Conservation (phyloP, 805 yeast genomes). For the Metschnikowia cerradonensis region DNA sequence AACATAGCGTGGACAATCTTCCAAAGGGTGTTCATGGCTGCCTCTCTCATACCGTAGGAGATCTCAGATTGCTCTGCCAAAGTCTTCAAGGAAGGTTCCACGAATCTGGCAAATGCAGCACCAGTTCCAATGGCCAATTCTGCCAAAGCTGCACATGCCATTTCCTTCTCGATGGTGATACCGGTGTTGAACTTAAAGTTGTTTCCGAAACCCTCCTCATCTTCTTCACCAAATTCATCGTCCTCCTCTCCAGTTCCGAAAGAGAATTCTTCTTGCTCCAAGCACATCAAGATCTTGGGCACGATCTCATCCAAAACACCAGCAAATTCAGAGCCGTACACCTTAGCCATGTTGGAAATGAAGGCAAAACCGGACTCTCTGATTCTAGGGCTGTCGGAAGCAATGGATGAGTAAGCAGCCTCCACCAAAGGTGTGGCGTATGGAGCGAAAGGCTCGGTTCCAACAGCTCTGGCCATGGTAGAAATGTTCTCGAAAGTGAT, state of each 20-base stretch:
- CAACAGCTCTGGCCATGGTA: conserved; percentile 95
- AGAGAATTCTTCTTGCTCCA: conserved; percentile 82
- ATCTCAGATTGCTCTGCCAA: conserved; percentile 72
- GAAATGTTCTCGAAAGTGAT: conserved; percentile 90
- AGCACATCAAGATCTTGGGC: conserved; percentile 78
- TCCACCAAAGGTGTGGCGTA: conserved; percentile 85
- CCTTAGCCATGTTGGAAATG: conserved; percentile 90
- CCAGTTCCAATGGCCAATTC: conserved; percentile 89
- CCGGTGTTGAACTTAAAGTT: conserved; percentile 89
- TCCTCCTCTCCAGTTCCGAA: conserved; percentile 52
- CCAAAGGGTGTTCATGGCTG: conserved; percentile 82
- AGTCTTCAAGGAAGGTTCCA: conserved; percentile 62
- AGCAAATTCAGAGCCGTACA: conserved; percentile 85
- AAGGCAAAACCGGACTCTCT: conserved; percentile 95
- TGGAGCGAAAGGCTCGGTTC: conserved; percentile 80
- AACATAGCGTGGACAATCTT: conserved; percentile 71
- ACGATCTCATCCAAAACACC: conserved; percentile 78
- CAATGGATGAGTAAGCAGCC: conserved; percentile 77
- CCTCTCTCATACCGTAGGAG: conserved; percentile 87
- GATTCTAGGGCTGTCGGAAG: conserved; percentile 74
- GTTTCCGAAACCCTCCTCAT: conserved; percentile 59
- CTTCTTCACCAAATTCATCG: conserved; percentile 50
- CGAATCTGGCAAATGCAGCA: conserved; percentile 70
- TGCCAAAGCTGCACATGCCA: conserved; percentile 84
- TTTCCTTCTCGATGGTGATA: conserved; percentile 91